phyloP scores from a whole-genome alignment of 345 rosid genomes.

The Acer negundo region DNA sequence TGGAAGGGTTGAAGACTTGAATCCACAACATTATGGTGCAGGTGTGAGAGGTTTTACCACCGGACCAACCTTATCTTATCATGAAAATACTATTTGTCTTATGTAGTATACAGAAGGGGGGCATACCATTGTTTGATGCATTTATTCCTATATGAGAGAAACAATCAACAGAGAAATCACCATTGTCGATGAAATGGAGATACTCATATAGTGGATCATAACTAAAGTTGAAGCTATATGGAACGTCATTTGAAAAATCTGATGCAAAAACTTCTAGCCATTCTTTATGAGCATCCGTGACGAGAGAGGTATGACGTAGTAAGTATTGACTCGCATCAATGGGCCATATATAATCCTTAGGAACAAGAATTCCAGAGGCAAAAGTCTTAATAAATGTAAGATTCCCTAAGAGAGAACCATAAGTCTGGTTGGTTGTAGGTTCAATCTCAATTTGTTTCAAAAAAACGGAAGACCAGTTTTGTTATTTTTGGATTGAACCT shows the following conservation, averaged over 20 bases:
- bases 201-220: conserved; percentile 79
- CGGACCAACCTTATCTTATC: no score
- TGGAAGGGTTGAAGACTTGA: no score
- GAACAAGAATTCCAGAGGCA: conserved; percentile 93
- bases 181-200: conserved; percentile 68
- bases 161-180: conserved; percentile 87
- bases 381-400: conserved; percentile 79
- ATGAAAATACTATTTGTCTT: neutral
- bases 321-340: conserved; percentile 49
- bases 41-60: no score
- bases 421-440: conserved; percentile 80
- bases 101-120: neutral
- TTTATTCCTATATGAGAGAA: conserved; percentile 64
- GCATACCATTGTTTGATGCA: conserved; percentile 62
- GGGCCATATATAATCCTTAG: conserved; percentile 82
- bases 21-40: no score
- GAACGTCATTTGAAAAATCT: conserved; percentile 71
- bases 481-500: conserved; percentile 45
- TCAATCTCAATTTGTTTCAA: conserved; percentile 48
- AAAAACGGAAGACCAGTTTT: conserved; percentile 67
- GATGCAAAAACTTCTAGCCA: conserved; percentile 83
- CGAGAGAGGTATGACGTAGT: conserved; percentile 53
- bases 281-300: conserved; percentile 82
- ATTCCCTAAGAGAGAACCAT: conserved; percentile 56
- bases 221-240: conserved; percentile 76